Evolutionary conservation across 805 yeast genomes (phyloP).

Genomic region (Ogataea dorogensis): DNA sequence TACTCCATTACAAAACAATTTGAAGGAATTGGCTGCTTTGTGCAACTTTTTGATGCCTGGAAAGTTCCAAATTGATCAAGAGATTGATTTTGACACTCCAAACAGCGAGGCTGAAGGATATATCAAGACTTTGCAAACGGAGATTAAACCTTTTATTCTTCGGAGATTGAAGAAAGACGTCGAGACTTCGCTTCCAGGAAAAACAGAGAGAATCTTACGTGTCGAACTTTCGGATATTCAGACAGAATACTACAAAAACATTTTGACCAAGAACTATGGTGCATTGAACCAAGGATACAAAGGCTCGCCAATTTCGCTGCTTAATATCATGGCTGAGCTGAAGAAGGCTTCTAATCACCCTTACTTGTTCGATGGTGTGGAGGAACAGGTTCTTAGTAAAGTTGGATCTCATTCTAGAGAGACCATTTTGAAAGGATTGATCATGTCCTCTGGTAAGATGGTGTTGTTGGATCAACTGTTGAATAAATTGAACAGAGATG

Average conservation of each 20-base stretch:
- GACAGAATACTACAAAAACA: constrained; percentile 91
- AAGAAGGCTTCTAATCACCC: constrained; percentile 98
- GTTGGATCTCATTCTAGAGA: constrained; percentile 67
- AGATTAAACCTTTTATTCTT: constrained; percentile 87
- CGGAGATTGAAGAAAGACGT: constrained; percentile 96
- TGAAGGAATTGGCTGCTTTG: constrained; percentile 91
- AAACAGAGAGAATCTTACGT: constrained; percentile 90
- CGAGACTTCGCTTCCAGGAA: constrained; percentile 93
- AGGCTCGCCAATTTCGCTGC: constrained; percentile 77
- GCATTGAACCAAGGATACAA: constrained; percentile 85
- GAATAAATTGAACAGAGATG: constrained; percentile 82
- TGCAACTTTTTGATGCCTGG: constrained; percentile 97
- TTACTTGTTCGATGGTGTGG: constrained; percentile 90
- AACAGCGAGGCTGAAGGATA: constrained; percentile 84
- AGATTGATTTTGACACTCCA: constrained; percentile 90
- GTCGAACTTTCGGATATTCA: constrained; percentile 95
- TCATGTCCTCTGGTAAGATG: constrained; percentile 99
- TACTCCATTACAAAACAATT: constrained; percentile 95
- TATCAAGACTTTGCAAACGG: constrained; percentile 78
- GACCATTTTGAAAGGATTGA: constrained; percentile 79
- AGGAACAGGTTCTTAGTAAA: constrained; percentile 70
- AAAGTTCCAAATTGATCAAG: constrained; percentile 82
- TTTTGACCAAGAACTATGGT: constrained; percentile 85
- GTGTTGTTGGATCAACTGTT: constrained; percentile 88
- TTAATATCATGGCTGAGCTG: constrained; percentile 92